Evolutionary conservation across 2,329 filamentous ascomycete species (phyloP), one percentile per base, ranked within the genome.

Genomic region (Penicillium verrucosum): DNA sequence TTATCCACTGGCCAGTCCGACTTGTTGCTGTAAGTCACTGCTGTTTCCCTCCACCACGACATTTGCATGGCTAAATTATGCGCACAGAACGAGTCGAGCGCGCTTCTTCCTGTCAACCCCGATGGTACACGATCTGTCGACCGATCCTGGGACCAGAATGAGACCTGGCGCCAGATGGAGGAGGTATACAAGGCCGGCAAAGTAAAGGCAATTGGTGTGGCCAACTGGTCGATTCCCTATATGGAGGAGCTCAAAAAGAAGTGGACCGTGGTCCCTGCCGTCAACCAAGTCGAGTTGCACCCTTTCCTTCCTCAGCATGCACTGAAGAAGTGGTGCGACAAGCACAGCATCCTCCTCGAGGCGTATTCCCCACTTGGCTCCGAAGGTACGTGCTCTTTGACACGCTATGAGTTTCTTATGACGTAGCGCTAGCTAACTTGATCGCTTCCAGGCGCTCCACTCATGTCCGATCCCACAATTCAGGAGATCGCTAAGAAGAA

Each of bases 1-100:
- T 77, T 54, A 78, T 79, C 70, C 76, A 78, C 64, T 79, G 76
- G 76, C 73, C 73, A 16, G 73, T 75, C 3, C 62, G 66, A 40
- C 57, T 57, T 55, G 56, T 60, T 38, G 47, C 55, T 41, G 51
- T 57, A 50, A 42, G 58, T 59, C 6, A 5, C 18, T 27, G 25
- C 18, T 54, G 11, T 38, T 10, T 50, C 16, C 23, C 37, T 49
- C 25, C 34, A 42, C 21, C 30, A 36, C 3, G 34, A 38, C 10
- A 29, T 40, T 27, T 51, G 11, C 34, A 51, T 29, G 1, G 14
- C 50, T 57, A 43, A 59, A n/a, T 21, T n/a, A 3, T 21, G 21
- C 32, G 8, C 23, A 37, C 36, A 58, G 59, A 60, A 60, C n/a
- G 55, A 60, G 36, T 49, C 55, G 5, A 52, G 43, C 29, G 51